These are phyloP conservation scores for Pluteus cervinus DNA, from an alignment of 768 basidiomycete species.

Conservation along the genomic window DNA sequence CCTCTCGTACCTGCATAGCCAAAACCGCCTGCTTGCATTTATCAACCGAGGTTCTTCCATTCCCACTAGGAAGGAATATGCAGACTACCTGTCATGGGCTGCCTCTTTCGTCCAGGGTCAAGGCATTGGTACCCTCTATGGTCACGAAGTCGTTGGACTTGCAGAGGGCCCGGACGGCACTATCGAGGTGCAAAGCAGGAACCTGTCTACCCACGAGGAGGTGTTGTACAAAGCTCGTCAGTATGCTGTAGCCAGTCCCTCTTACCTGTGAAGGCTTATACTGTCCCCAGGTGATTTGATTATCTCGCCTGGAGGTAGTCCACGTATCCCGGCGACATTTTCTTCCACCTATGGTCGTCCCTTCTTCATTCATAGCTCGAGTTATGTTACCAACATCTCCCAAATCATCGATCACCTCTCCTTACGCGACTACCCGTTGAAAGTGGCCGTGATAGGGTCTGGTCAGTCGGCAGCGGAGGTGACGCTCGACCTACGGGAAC, in stretches of 20 bases:
- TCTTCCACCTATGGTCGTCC: slow-evolving; percentile 24
- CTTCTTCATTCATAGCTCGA: slow-evolving; percentile 37
- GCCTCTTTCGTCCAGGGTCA: slow-evolving; percentile 35
- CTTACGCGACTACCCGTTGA: slow-evolving; percentile 19
- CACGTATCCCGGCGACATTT: slow-evolving; percentile 34
- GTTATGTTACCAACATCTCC: slow-evolving; percentile 32
- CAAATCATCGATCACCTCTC: slow-evolving; percentile 25
- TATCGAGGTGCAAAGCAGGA: slow-evolving; percentile 32
- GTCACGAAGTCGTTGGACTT: slow-evolving; percentile 40
- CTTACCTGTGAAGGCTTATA: not conserved
- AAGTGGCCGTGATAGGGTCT: slow-evolving; percentile 40
- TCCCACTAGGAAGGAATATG: slow-evolving; percentile 46
- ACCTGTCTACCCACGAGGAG: slow-evolving; percentile 27
- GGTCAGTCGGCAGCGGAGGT: slow-evolving; percentile 46
- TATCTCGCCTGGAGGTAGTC: slow-evolving; percentile 44
- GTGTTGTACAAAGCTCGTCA: slow-evolving; percentile 30
- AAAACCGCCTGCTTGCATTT: slow-evolving; percentile 42
- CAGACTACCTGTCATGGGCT: slow-evolving; percentile 51
- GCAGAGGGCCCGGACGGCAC: slow-evolving; percentile 23
- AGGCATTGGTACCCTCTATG: slow-evolving; percentile 37
- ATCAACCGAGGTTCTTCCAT: slow-evolving; percentile 47
- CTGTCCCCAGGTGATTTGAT: slow-evolving; percentile 35
- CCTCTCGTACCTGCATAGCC: slow-evolving; percentile 43
- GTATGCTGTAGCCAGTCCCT: slow-evolving; percentile 9
- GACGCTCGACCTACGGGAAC: slow-evolving; percentile 34